Conservation (phyloP, 805 yeast species). For the Barnettozyma sucrosica region DNA sequence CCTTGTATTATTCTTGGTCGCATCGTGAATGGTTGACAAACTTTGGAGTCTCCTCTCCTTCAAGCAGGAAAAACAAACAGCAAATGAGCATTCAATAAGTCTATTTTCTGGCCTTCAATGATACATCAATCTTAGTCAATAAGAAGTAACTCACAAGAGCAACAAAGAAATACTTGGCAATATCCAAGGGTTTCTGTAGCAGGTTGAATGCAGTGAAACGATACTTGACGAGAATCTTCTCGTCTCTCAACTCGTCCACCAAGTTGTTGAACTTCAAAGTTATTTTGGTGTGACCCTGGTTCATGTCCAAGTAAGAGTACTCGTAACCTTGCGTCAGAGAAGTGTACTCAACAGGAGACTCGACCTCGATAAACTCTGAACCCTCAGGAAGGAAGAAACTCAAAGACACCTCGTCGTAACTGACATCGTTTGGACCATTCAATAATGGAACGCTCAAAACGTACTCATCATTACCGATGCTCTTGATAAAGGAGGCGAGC, state of each 20-base stretch:
- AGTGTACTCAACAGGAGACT: conserved; percentile 46
- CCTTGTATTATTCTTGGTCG: not conserved
- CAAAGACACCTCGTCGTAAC: conserved; percentile 56
- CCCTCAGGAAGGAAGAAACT: conserved; percentile 84
- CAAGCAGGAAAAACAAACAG: no score
- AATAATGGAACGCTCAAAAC: conserved; percentile 64
- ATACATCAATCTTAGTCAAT: conserved; percentile 41
- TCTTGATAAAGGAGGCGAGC: conserved; percentile 47
- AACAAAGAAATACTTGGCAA: conserved; percentile 55
- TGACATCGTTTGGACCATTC: conserved; percentile 63
- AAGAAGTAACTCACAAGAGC: conserved; percentile 53
- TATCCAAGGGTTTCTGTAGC: conserved; percentile 58
- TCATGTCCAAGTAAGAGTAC: conserved; percentile 65
- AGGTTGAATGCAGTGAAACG: conserved; percentile 47
- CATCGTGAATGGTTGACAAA: not conserved
- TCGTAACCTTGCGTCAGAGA: conserved; percentile 27
- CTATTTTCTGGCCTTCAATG: conserved; percentile 27
- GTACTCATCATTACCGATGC: conserved; percentile 35
- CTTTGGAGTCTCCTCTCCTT: no score
- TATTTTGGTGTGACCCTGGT: conserved; percentile 72
- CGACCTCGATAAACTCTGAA: conserved; percentile 51
- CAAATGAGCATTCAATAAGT: not conserved
- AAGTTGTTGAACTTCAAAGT: conserved; percentile 54
- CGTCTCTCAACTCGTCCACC: conserved; percentile 58
- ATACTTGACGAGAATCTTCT: conserved; percentile 58